These are phyloP conservation scores for Orbilia brochopaga DNA, from an alignment of 2,329 filamentous ascomycete genomes.

Conservation along the genomic window DNA sequence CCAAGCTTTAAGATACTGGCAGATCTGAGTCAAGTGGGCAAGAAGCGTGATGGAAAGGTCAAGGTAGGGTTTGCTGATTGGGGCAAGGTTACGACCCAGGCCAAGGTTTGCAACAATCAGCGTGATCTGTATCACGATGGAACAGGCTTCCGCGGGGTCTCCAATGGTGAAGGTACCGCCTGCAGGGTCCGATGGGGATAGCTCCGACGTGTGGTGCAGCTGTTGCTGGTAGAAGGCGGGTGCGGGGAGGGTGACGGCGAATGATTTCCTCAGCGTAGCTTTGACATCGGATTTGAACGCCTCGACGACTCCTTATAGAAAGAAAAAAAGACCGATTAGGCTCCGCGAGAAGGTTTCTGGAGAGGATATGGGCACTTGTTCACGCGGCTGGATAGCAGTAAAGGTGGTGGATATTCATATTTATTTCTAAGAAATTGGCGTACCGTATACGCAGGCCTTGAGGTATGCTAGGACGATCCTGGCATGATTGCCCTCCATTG, in stretches of 20 bases:
- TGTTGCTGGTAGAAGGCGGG: conserved; percentile 10
- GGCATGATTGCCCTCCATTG: conserved; percentile 31
- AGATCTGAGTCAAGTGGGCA: conserved; percentile 27
- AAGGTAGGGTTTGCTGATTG: conserved; percentile 22
- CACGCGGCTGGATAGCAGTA: not conserved
- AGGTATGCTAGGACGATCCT: conserved; percentile 15
- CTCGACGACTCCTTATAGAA: conserved; percentile 27
- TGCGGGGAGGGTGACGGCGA: conserved; percentile 22
- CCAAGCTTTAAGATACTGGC: conserved; percentile 31
- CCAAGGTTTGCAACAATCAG: conserved; percentile 29
- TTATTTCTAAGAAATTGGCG: conserved; percentile 5
- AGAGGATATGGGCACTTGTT: not conserved
- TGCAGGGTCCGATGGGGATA: not conserved
- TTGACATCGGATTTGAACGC: conserved; percentile 39
- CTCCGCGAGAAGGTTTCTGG: not conserved
- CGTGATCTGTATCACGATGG: conserved; percentile 32
- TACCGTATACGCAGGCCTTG: conserved; percentile 46
- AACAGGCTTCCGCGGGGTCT: conserved; percentile 41
- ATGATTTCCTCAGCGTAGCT: conserved; percentile 36
- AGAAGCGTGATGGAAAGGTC: conserved; percentile 23
- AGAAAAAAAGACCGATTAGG: not conserved
- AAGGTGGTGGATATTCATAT: not conserved
- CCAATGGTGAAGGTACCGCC: conserved; percentile 13
- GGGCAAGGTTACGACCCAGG: conserved; percentile 12
- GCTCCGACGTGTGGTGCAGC: not conserved